phyloP scores from a whole-genome alignment of 1,284 basidiomycete species.

The Puccinia coronata region DNA sequence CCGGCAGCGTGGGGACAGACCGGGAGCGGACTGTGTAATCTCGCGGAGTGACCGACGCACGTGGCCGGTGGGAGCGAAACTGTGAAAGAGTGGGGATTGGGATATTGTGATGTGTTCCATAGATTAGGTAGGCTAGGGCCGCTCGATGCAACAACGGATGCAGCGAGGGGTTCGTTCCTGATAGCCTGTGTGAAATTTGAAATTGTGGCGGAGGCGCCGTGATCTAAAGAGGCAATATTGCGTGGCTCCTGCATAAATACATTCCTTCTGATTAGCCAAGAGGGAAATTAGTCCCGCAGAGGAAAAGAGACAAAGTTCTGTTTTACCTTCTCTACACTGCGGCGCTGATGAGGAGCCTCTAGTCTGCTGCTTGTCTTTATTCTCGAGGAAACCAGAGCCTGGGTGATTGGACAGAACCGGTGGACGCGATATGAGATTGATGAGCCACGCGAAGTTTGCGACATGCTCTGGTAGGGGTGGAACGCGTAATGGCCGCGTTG shows the following conservation, averaged over 20 bases:
- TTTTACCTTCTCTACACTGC: background rate
- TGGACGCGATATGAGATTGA: background rate
- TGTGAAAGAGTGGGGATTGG: background rate
- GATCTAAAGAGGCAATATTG: background rate
- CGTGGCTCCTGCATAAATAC: background rate
- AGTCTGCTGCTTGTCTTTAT: background rate
- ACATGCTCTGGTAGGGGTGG: slow-evolving; percentile 6
- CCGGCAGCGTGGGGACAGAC: background rate
- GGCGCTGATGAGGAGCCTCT: background rate
- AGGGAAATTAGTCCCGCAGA: background rate
- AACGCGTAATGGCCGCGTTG: slow-evolving; percentile 21
- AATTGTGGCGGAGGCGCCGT: background rate
- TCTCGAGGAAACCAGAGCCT: background rate
- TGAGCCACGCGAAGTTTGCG: background rate
- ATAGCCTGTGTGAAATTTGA: background rate
- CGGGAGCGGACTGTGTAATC: background rate
- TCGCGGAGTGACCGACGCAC: background rate
- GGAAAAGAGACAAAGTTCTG: background rate
- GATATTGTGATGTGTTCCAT: background rate
- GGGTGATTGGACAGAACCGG: background rate
- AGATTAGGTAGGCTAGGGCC: no score
- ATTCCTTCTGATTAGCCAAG: background rate
- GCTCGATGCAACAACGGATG: background rate
- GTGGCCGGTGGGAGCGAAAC: background rate
- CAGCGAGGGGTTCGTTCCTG: background rate